Evolutionary conservation across 2,329 filamentous ascomycete genomes (phyloP), one percentile per base, ranked within the genome.

Genomic region (Trichophyton simii): DNA sequence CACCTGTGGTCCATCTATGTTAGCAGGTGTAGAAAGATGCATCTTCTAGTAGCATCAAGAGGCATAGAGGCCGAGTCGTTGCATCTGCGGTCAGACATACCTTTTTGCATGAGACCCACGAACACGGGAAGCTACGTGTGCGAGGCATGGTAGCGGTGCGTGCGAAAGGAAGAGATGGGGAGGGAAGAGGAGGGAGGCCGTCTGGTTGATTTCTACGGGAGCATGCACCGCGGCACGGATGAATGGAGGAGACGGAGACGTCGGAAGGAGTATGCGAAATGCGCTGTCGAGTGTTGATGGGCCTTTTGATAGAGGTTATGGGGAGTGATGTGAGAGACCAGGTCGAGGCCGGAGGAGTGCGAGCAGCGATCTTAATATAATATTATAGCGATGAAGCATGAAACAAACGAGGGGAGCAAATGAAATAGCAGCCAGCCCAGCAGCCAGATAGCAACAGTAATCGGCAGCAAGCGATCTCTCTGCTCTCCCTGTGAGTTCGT

Each of bases 41-140:
- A 13, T 3, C 20, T 25, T 57, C 25, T 25, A 31, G 41, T n/a
- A 18, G 41, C 41, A 44, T n/a, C 41, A n/a, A n/a, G 41, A 52
- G 38, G 22, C 52, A 57, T 28, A 28, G 15, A 46, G 44, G 9
- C 3, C 9, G 50, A 13, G 18, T 31, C 9, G 22, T 13, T 54
- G 41, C 41, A n/a, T 44, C 41, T 31, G 50, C 50, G 28, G 28
- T 34, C 50, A 18, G 50, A 34, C 50, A 54, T 70, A 77, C 75
- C 73, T 77, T 77, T 65, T 70, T 72, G 67, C 75, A 77, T 55
- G 71, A 66, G 60, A 72, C 69, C 75, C 75, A 77, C 11, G 73
- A 67, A 67, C 75, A 77, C 65, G 72, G 74, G 62, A 77, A 77
- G 64, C 74, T 73, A 66, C 75, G 75, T 64, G 72, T 72, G 66